Percentiles rank a stretch among this genome's conserved stretches.
Conservation (phyloP, 352 stramenopile species). For the Phytophthora quininea region DNA sequence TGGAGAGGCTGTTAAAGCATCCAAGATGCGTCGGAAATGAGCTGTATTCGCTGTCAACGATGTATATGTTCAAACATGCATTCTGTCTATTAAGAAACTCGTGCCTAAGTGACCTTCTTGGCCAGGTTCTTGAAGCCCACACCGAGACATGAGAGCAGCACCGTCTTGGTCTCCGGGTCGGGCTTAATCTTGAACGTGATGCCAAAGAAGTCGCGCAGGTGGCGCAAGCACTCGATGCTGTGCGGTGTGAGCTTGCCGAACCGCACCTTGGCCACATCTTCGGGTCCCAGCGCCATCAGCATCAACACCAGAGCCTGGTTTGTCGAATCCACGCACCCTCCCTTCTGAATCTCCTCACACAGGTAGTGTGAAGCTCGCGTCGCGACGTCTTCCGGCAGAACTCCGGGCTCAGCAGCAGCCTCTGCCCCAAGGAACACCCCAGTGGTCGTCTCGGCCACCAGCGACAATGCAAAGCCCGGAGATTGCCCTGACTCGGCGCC, state of each 20-base stretch:
- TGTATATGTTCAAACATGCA: constrained; percentile 36
- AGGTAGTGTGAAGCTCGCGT: constrained; percentile 92
- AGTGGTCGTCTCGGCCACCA: constrained; percentile 98
- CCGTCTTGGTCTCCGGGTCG: constrained; percentile 86
- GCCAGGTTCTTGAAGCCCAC: constrained; percentile 96
- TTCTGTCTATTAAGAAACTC: constrained; percentile 38
- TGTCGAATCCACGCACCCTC: constrained; percentile 94
- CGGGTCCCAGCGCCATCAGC: constrained; percentile 97
- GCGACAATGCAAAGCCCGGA: constrained; percentile 92
- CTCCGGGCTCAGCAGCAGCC: constrained; percentile 80
- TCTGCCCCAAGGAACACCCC: constrained; percentile 95
- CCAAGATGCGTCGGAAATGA: constrained; percentile 75
- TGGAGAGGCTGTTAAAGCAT: constrained; percentile 55
- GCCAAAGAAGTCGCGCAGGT: constrained; percentile 93
- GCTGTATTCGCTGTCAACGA: neutral
- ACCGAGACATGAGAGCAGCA: constrained; percentile 94
- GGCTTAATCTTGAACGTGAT: constrained; percentile 95
- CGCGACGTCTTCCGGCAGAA: constrained; percentile 97
- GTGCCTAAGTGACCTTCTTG: constrained; percentile 92
- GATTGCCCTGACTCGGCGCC: constrained; percentile 87
- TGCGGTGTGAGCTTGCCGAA: constrained; percentile 89
- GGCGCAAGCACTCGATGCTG: constrained; percentile 90
- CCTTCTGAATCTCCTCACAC: constrained; percentile 96
- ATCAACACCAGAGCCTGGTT: constrained; percentile 96
- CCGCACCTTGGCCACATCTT: constrained; percentile 97